Evolutionary conservation across 768 basidiomycete genomes (phyloP).

Genomic region (Mycena maculata): DNA sequence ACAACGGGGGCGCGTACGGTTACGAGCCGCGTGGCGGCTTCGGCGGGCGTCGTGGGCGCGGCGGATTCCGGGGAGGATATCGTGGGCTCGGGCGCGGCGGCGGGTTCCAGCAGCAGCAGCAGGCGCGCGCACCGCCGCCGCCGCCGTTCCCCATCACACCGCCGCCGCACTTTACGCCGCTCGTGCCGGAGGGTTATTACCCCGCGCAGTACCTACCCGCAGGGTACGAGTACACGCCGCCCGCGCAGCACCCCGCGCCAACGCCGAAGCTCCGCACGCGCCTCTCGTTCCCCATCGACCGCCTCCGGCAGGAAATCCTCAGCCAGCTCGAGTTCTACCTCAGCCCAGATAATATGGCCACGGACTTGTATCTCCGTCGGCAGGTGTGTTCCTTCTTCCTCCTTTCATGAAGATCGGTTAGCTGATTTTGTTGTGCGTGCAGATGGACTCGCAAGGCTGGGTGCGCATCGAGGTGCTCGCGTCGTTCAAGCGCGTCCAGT

Average conservation of each 20-base stretch:
- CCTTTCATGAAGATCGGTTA: neutral
- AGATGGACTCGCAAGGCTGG: conserved; percentile 38
- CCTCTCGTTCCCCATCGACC: conserved; percentile 36
- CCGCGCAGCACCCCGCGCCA: conserved; percentile 15
- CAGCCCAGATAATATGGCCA: conserved; percentile 36
- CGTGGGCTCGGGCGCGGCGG: conserved; percentile 11
- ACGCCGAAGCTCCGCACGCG: conserved; percentile 29
- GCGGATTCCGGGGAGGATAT: conserved; percentile 13
- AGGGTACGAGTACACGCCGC: conserved; percentile 22
- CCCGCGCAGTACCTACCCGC: conserved; percentile 24
- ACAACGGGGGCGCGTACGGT: conserved; percentile 13
- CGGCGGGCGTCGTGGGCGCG: conserved; percentile 25
- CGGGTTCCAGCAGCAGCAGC: conserved; percentile 20
- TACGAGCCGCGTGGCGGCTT: conserved; percentile 32
- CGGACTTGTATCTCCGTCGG: conserved; percentile 33
- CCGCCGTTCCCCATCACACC: conserved; percentile 28
- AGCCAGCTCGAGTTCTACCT: conserved; percentile 37
- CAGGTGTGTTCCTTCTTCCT: conserved; percentile 27
- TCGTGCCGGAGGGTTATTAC: conserved; percentile 25
- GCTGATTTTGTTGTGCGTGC: neutral
- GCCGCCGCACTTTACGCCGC: conserved; percentile 27
- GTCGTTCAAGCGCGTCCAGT: conserved; percentile 35
- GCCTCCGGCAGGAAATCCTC: conserved; percentile 32
- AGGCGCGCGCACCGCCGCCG: neutral
- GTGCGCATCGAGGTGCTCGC: conserved; percentile 33